Evolutionary conservation across 2,329 filamentous ascomycete genomes (phyloP).

Genomic region (Alternaria longipes): DNA sequence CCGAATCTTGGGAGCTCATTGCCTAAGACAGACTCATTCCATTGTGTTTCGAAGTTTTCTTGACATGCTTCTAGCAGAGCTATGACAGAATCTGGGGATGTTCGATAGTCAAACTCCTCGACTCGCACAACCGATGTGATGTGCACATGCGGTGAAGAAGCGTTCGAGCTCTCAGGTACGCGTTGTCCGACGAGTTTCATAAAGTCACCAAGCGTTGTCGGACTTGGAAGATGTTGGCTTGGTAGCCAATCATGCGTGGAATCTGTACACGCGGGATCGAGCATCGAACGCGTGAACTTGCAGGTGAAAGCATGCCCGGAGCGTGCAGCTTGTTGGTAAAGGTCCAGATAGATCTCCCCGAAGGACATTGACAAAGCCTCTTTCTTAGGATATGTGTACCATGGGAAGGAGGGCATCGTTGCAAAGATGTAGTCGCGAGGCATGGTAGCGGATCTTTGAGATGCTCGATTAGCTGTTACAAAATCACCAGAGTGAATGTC

Average conservation of each 20-base stretch:
- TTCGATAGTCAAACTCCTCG: no score
- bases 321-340: background rate
- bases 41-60: accelerated
- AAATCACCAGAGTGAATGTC: background rate
- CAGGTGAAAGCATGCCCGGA: background rate
- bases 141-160: background rate
- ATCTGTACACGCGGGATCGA: background rate
- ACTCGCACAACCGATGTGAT: no score
- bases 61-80: background rate
- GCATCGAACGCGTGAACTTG: background rate
- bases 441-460: background rate
- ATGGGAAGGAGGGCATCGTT: background rate
- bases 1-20: background rate
- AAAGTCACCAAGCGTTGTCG: background rate
- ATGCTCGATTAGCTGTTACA: background rate
- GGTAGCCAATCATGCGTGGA: background rate
- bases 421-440: background rate
- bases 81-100: no score
- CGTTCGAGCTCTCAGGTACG: background rate
- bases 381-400: background rate
- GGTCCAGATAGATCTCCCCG: background rate
- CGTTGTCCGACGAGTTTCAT: background rate
- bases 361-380: background rate
- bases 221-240: background rate
- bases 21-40: background rate